These are phyloP conservation scores for Cryptococcus jaspeensis DNA, from an alignment of 1,284 basidiomycete species.

Conservation along the genomic window DNA sequence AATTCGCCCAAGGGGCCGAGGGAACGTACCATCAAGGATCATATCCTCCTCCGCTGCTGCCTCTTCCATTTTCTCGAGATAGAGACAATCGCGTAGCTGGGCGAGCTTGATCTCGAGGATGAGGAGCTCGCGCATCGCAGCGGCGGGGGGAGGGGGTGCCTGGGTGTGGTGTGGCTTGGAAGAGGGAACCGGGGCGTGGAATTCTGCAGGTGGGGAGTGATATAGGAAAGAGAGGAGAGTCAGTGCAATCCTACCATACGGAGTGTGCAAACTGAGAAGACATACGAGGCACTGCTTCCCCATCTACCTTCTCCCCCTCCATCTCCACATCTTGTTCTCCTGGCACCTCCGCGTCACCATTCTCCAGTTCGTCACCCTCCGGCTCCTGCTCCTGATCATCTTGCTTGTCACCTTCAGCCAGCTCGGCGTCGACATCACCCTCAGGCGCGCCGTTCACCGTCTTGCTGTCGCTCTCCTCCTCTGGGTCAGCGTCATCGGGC, in stretches of 20 bases:
- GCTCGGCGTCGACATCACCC: not conserved
- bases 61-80: conserved; percentile 58
- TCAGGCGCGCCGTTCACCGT: not conserved
- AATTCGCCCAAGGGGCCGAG: not conserved
- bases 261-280: not conserved
- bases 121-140: conserved; percentile 57
- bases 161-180: conserved; percentile 26
- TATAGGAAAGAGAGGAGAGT: not conserved
- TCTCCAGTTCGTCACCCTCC: conserved; percentile 5
- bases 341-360: conserved; percentile 5
- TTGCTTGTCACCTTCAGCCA: conserved; percentile 6
- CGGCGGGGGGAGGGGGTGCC: conserved; percentile 45
- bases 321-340: conserved; percentile 3
- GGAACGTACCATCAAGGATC: conserved; percentile 54
- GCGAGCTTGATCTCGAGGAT: conserved; percentile 60
- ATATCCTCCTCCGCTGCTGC: conserved; percentile 57
- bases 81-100: conserved; percentile 57
- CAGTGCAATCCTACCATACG: not conserved
- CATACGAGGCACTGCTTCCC: too few species aligned
- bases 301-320: conserved; percentile 1
- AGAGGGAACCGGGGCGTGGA: conserved; percentile 12
- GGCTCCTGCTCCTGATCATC: not conserved
- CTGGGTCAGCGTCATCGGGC: not conserved
- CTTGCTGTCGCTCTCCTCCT: conserved; percentile 1
- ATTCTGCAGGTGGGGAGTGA: conserved; percentile 3